phyloP scores from a whole-genome alignment of 352 stramenopile genomes.

The Phytophthora uliginosa region DNA sequence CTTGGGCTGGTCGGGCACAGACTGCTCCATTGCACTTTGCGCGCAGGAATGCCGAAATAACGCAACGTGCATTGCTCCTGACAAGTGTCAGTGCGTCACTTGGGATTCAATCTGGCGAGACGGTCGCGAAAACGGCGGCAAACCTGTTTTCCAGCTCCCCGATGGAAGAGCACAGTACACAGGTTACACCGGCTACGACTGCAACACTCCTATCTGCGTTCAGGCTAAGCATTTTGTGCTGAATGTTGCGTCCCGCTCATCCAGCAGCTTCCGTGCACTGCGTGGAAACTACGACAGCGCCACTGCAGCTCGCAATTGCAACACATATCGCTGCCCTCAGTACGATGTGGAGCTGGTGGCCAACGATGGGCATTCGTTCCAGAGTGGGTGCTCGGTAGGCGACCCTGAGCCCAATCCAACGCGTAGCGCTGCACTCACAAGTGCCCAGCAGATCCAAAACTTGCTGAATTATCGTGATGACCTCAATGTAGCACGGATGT shows the following conservation, averaged over 20 bases:
- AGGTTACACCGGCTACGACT: slow-evolving; percentile 97
- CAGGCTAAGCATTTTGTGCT: slow-evolving; percentile 92
- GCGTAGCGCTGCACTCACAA: slow-evolving; percentile 37
- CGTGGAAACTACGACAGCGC: slow-evolving; percentile 66
- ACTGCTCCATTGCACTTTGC: slow-evolving; percentile 93
- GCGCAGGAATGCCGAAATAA: slow-evolving; percentile 94
- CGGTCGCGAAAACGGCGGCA: slow-evolving; percentile 87
- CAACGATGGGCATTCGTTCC: slow-evolving; percentile 96
- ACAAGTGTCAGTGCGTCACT: slow-evolving; percentile 91
- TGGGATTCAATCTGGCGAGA: slow-evolving; percentile 94
- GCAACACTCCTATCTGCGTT: slow-evolving; percentile 97
- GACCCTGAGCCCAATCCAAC: slow-evolving; percentile 66
- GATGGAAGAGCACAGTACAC: slow-evolving; percentile 92
- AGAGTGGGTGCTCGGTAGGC: slow-evolving; percentile 92
- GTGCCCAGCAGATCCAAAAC: slow-evolving; percentile 53
- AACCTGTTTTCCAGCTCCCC: slow-evolving; percentile 93
- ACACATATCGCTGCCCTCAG: slow-evolving; percentile 81
- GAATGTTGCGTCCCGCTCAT: slow-evolving; percentile 68
- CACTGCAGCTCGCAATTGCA: slow-evolving; percentile 43
- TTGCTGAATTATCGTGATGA: slow-evolving; percentile 64
- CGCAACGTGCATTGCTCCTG: slow-evolving; percentile 73
- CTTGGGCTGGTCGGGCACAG: slow-evolving; percentile 88
- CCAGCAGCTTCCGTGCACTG: slow-evolving; percentile 57
- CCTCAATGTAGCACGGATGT: slow-evolving; percentile 68
- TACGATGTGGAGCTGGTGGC: slow-evolving; percentile 89